Evolutionary conservation across 768 basidiomycete species (phyloP).

Genomic region (Fomitopsis serialis): DNA sequence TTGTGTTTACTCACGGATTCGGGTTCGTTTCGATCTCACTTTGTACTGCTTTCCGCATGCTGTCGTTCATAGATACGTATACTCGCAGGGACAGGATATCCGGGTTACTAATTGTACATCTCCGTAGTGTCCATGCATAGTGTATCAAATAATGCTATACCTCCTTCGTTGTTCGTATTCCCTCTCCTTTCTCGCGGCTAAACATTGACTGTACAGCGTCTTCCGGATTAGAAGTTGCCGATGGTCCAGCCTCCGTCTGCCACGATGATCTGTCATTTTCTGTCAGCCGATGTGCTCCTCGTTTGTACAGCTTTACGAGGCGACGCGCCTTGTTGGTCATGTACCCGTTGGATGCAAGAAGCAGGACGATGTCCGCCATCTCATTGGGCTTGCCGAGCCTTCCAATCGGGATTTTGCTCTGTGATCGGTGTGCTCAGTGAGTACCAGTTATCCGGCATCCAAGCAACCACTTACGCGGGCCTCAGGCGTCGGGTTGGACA

Average conservation of each 20-base stretch:
- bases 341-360: conserved; percentile 45
- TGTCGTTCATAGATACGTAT: background rate
- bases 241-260: conserved; percentile 43
- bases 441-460: background rate
- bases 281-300: background rate
- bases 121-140: conserved; percentile 6
- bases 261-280: conserved; percentile 36
- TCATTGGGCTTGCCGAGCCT: conserved; percentile 46
- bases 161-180: background rate
- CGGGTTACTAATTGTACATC: conserved; percentile 4
- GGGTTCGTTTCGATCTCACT: too few relatives aligned
- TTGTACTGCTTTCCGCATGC: background rate
- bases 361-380: conserved; percentile 45
- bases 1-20: background rate
- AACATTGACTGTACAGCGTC: background rate
- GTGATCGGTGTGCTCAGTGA: background rate
- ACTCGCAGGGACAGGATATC: background rate
- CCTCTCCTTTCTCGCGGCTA: background rate
- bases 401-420: conserved; percentile 46
- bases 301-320: background rate
- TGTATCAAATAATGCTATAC: conserved; percentile 1
- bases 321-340: conserved; percentile 49
- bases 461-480: conserved; percentile 23
- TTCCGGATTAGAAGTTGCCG: conserved; percentile 30
- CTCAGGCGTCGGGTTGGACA: conserved; percentile 33